Evolutionary conservation across 148 eudicot species (phyloP), one percentile per base, ranked within the genome.

Genomic region (Amaranthus cruentus): DNA sequence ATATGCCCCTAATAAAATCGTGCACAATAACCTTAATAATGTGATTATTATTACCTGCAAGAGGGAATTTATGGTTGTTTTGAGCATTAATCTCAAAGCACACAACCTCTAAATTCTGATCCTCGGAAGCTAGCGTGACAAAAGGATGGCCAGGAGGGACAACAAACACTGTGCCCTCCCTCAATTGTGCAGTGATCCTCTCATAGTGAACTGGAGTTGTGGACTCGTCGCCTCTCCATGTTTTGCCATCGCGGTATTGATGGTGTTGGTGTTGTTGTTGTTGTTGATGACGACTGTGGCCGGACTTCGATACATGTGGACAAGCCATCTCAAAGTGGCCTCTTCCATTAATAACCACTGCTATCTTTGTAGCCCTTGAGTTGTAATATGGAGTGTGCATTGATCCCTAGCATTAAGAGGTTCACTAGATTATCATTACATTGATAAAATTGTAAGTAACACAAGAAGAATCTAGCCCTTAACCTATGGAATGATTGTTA

Each of bases 321-420:
- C 97, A 91, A 11, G 96, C 91, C 90, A 94, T 91, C 79, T 94
- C 90, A 58, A 89, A 81, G 74, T 77, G 63, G 11, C 97, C 98
- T 70, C 80, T 72, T 3, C 98, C 98, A 0, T 73, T 78, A 3
- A 73, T 18, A 56, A 91, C 89, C 15, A 91, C 67, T 1, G 84
- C 68, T n/a, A 91, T 83, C 71, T 84, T 84, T 3, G 96, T 87
- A 4, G 97, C 81, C 82, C 81, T 85, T 8, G 98, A 84, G 81
- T 86, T 87, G 87, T 85, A 91, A 53, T 68, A 64, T 38, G 88
- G 91, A 21, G 85, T 76, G 4, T 62, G 66, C 97, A 89, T 87
- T 0, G 86, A 74, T 47, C 95, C 95, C 91, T 91, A 48, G 42
- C 46, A 66, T 14, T 7, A 4, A 63, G 5, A 55, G 15, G 2